Evolutionary conservation across 768 basidiomycete species (phyloP).

Genomic region (Boletus coccyginus): DNA sequence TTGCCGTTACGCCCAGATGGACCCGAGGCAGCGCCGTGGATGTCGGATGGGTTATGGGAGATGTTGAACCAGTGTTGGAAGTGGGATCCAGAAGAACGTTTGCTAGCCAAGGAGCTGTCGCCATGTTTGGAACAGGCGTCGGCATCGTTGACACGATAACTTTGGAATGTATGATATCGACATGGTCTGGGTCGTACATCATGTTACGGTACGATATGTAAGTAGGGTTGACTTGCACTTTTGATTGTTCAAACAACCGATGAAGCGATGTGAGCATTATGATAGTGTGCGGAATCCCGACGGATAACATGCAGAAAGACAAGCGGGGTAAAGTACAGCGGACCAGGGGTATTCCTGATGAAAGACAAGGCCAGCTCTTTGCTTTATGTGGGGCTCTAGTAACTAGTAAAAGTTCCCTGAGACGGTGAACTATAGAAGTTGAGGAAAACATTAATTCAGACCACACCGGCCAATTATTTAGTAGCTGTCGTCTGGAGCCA

Average conservation of each 20-base stretch:
- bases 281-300: slow-evolving; percentile 34
- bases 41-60: slow-evolving; percentile 49
- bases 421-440: slow-evolving; percentile 1
- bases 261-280: slow-evolving; percentile 38
- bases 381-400: slow-evolving; percentile 25
- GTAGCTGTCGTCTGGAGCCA: slow-evolving; percentile 37
- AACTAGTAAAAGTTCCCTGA: slow-evolving; percentile 22
- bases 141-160: neutral
- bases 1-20: slow-evolving; percentile 45
- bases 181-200: neutral
- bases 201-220: slow-evolving; percentile 4
- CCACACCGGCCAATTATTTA: slow-evolving; percentile 23
- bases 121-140: slow-evolving; percentile 11
- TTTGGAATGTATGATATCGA: neutral
- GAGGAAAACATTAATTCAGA: slow-evolving; percentile 8
- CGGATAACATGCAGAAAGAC: slow-evolving; percentile 37
- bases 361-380: slow-evolving; percentile 36
- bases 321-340: slow-evolving; percentile 41
- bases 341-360: slow-evolving; percentile 37
- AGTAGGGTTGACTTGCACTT: neutral
- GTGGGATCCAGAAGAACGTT: slow-evolving; percentile 35
- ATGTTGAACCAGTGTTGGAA: slow-evolving; percentile 49
- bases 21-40: slow-evolving; percentile 32
- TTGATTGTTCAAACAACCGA: slow-evolving; percentile 14
- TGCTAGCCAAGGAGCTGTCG: slow-evolving; percentile 38